Evolutionary conservation across 140 eudicot species (phyloP), one percentile per base, ranked within the genome.

Genomic region (Cichorium intybus): DNA sequence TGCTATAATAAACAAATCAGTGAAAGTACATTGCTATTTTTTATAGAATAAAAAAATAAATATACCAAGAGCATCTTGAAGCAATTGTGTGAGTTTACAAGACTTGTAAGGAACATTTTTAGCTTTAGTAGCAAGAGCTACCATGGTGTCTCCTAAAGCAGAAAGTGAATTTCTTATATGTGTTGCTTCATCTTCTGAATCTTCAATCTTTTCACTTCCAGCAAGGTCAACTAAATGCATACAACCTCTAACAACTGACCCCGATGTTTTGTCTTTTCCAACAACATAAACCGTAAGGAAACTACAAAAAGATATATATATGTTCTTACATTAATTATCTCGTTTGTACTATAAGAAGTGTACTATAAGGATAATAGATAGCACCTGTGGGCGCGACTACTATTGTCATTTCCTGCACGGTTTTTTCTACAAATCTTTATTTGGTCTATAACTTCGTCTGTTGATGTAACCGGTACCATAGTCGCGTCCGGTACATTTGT

Each of bases 341-440:
- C 24, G 2, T 1, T 16, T 11, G 5, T 14, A 11, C 4, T 43
- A 45, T 1, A 33, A 28, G 54, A 43, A 34, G n/a, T n/a, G n/a
- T n/a, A 50, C 55, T 54, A 15, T 7, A 62, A 23, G n/a, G 24
- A 54, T 45, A 49, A 23, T 23, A n/a, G n/a, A n/a, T n/a, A n/a
- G n/a, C 64, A 87, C 97, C 84, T 81, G 78, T 91, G 97, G 34
- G 97, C 79, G 45, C 91, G 97, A 76, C 84, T 91, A 72, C 95
- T 81, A 4, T 80, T 79, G 59, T 80, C 85, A 70, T 91, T 79
- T 18, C 75, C 88, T 53, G 84, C 87, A 12, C 95, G 86, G 26
- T 87, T 87, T 64, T 80, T 85, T 7, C 62, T 72, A 24, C 95
- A 90, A 62, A 80, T 43, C 72, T 82, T 84, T 85, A 87, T 91